Evolutionary conservation across 305 asterid species (phyloP).

Genomic region (Andrographis paniculata): DNA sequence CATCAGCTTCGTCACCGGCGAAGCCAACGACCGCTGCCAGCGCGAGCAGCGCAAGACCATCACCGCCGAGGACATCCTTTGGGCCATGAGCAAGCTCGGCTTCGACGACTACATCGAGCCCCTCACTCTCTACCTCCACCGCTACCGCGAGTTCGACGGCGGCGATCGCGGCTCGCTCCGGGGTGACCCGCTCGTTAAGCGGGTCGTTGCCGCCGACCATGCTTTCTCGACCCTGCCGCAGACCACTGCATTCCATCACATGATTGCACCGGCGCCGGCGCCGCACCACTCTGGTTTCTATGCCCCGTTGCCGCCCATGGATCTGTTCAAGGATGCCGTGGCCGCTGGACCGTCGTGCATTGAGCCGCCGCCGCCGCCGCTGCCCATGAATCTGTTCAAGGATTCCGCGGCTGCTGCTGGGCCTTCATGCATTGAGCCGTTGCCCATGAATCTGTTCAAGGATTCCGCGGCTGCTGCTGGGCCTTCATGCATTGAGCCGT

Average conservation of each 20-base stretch:
- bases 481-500: slow-evolving; percentile 39
- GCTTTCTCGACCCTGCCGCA: slow-evolving; percentile 13
- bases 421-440: slow-evolving; percentile 36
- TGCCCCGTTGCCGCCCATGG: slow-evolving; percentile 32
- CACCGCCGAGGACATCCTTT: slow-evolving; percentile 20
- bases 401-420: slow-evolving; percentile 30
- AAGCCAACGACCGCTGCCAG: slow-evolving; percentile 97
- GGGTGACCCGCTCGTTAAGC: background rate
- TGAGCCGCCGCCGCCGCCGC: slow-evolving; percentile 11
- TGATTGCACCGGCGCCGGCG: slow-evolving; percentile 31
- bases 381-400: slow-evolving; percentile 44
- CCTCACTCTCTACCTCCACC: background rate
- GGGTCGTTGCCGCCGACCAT: background rate
- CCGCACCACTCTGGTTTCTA: slow-evolving; percentile 40
- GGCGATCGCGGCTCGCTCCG: background rate
- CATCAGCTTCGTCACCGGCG: slow-evolving; percentile 88
- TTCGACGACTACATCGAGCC: slow-evolving; percentile 9
- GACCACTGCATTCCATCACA: slow-evolving; percentile 21
- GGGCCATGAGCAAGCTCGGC: slow-evolving; percentile 99
- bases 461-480: no score
- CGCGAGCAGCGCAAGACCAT: slow-evolving; percentile 29
- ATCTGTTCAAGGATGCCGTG: no score
- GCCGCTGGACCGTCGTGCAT: slow-evolving; percentile 27
- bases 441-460: no score
- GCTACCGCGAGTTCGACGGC: slow-evolving; percentile 2